Conservation (phyloP, 1,284 basidiomycete genomes). For the Rugosomyces carneus region DNA sequence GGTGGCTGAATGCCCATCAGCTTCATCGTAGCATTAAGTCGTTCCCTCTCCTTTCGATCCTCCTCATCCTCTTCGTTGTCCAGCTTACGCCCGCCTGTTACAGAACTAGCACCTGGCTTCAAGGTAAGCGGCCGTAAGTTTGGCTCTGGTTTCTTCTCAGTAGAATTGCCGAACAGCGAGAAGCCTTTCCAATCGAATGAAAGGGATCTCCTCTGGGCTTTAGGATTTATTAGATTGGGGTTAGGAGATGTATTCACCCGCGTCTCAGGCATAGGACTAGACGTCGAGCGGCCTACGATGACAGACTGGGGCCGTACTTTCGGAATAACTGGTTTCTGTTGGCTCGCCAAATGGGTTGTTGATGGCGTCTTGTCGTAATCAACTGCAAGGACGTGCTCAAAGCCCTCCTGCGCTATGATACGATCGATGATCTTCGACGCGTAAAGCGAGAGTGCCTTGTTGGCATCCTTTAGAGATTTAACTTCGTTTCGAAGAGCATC, state of each 20-base stretch:
- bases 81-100: slow-evolving; percentile 63
- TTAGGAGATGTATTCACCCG: slow-evolving; percentile 31
- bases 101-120: slow-evolving; percentile 50
- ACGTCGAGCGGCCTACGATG: slow-evolving; percentile 40
- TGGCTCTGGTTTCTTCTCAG: slow-evolving; percentile 56
- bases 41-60: slow-evolving; percentile 77
- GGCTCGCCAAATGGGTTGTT: slow-evolving; percentile 25
- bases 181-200: slow-evolving; percentile 79
- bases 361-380: slow-evolving; percentile 69
- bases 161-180: slow-evolving; percentile 55
- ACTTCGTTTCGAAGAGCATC: slow-evolving; percentile 74
- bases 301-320: slow-evolving; percentile 58
- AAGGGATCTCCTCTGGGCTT: slow-evolving; percentile 62
- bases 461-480: slow-evolving; percentile 88
- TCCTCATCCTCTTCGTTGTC: slow-evolving; percentile 85
- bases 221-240: slow-evolving; percentile 25
- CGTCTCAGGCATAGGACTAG: slow-evolving; percentile 31
- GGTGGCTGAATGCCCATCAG: slow-evolving; percentile 82
- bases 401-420: slow-evolving; percentile 90
- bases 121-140: slow-evolving; percentile 69
- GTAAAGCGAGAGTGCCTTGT: slow-evolving; percentile 90
- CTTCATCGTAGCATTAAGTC: slow-evolving; percentile 84
- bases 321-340: slow-evolving; percentile 23
- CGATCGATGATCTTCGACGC: slow-evolving; percentile 96
- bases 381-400: slow-evolving; percentile 86